phyloP scores from a whole-genome alignment of 805 yeast species.

The Tetrapisispora nanseiensis region DNA sequence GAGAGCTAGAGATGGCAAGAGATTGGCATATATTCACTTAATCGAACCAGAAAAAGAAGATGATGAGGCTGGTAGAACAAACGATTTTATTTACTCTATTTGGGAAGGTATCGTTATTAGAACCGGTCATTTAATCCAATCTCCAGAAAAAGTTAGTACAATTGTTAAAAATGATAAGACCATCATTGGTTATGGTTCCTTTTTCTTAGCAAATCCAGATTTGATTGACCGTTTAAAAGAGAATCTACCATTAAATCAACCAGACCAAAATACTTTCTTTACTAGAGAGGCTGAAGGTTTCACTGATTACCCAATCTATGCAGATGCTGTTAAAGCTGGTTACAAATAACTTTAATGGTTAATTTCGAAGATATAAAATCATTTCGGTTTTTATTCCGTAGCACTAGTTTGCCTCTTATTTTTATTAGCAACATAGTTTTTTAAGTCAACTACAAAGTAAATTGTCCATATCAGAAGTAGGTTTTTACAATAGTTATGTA shows the following conservation, averaged over 20 bases:
- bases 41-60: conserved; percentile 34
- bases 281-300: conserved; percentile 31
- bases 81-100: conserved; percentile 32
- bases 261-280: conserved; percentile 43
- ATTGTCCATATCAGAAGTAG: too few relatives aligned
- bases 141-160: conserved; percentile 22
- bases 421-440: too few relatives aligned
- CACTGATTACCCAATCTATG: conserved; percentile 33
- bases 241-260: conserved; percentile 33
- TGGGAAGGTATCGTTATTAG: conserved; percentile 39
- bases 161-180: conserved; percentile 35
- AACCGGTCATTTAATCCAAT: conserved; percentile 30
- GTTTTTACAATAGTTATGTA: too few relatives aligned
- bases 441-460: too few relatives aligned
- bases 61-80: conserved; percentile 24
- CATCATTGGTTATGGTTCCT: conserved; percentile 36
- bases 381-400: too few relatives aligned
- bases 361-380: too few relatives aligned
- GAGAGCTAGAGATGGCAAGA: conserved; percentile 27
- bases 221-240: conserved; percentile 35
- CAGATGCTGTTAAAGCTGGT: conserved; percentile 15
- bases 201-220: conserved; percentile 48
- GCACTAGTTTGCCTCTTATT: too few relatives aligned
- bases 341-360: too few relatives aligned
- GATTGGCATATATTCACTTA: conserved; percentile 33